Evolutionary conservation across 1,284 basidiomycete species (phyloP).

Genomic region (Trametes sp.): DNA sequence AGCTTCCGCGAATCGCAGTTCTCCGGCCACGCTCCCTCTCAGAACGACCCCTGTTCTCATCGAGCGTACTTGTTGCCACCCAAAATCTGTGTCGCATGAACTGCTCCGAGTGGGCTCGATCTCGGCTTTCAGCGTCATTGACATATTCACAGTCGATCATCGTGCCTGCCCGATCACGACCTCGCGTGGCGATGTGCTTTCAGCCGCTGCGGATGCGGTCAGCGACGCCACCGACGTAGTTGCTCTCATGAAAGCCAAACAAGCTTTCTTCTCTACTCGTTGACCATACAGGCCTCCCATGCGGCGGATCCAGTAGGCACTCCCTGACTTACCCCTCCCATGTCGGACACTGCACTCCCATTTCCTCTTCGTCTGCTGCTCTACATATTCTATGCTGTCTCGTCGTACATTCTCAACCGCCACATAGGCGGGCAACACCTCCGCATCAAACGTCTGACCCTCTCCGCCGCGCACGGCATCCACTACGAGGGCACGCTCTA

Average conservation of each 20-base stretch:
- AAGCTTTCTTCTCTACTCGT: not conserved
- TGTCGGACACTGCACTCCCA: conserved; percentile 7
- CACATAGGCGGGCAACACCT: conserved; percentile 31
- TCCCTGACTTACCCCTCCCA: not conserved
- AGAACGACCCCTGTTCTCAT: too few relatives aligned
- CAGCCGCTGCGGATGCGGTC: not conserved
- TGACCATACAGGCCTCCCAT: not conserved
- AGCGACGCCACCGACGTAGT: conserved; percentile 13
- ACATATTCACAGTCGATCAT: not conserved
- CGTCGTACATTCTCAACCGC: conserved; percentile 30
- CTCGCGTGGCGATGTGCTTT: too few relatives aligned
- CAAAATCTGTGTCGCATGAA: too few relatives aligned
- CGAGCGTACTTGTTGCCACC: too few relatives aligned
- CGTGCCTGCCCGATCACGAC: conserved; percentile 1
- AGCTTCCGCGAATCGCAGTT: too few relatives aligned
- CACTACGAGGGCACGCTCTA: conserved; percentile 31
- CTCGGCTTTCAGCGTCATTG: not conserved
- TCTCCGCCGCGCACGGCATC: conserved; percentile 28
- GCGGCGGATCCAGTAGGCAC: not conserved
- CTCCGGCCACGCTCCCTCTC: too few relatives aligned
- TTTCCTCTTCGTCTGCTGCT: conserved; percentile 9
- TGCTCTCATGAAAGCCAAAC: not conserved
- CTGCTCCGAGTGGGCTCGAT: too few relatives aligned
- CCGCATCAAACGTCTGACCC: conserved; percentile 31
- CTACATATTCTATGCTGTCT: conserved; percentile 16